Evolutionary conservation across 805 yeast genomes (phyloP).

Genomic region (Metschnikowia vanudenii): DNA sequence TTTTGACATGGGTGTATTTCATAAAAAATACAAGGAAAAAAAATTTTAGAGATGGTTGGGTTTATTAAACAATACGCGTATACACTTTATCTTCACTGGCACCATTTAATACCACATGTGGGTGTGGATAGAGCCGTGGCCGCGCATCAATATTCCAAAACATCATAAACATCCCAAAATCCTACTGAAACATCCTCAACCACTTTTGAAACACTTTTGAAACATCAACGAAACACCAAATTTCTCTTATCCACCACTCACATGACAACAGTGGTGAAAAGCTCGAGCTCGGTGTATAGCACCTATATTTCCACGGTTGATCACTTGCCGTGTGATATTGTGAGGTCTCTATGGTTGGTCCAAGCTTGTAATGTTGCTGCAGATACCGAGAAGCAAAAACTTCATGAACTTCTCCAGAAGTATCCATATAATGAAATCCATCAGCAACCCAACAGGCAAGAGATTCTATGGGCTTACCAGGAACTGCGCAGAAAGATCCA

Average conservation of each 20-base stretch:
- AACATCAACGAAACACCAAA: too few species aligned
- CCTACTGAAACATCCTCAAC: too few species aligned
- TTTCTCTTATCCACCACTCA: background rate
- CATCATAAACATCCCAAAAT: too few species aligned
- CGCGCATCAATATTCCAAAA: background rate
- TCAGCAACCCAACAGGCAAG: background rate
- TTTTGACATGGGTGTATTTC: too few species aligned
- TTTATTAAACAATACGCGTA: background rate
- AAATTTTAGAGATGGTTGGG: too few species aligned
- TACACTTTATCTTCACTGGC: background rate
- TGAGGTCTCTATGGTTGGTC: constrained; percentile 43
- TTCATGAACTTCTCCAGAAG: constrained; percentile 20
- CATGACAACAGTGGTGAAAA: constrained; percentile 21
- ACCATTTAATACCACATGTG: background rate
- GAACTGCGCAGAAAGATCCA: constrained; percentile 3
- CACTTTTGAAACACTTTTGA: background rate
- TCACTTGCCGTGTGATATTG: constrained; percentile 44
- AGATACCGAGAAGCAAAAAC: constrained; percentile 21
- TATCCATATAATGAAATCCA: background rate
- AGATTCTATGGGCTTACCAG: constrained; percentile 3
- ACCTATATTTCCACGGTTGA: constrained; percentile 43
- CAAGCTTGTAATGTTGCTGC: constrained; percentile 36
- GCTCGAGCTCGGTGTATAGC: constrained; percentile 32
- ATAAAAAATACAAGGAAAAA: too few species aligned
- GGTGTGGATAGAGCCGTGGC: background rate